Percentiles rank a stretch among this genome's conserved stretches.
Conservation (phyloP, 306 rosid species). For the Ochetophila trinervis region DNA sequence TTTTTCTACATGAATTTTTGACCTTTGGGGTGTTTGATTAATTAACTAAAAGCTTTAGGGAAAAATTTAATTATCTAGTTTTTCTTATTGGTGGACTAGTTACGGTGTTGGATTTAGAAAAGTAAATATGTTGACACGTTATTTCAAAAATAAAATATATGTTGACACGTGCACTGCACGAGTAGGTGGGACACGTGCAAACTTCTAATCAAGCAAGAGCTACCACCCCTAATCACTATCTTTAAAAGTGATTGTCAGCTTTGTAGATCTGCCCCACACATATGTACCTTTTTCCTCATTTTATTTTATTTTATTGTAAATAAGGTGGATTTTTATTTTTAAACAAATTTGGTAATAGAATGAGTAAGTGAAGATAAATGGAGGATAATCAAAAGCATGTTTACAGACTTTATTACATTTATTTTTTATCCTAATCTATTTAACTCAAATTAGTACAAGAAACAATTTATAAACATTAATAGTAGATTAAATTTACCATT, state of each 20-base stretch:
- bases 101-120: neutral
- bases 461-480: too few species aligned
- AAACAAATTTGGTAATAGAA: too few species aligned
- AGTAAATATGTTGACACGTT: slow-evolving; percentile 23
- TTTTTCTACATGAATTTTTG: slow-evolving; percentile 7
- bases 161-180: slow-evolving; percentile 30
- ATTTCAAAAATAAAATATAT: too few species aligned
- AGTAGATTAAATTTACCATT: too few species aligned
- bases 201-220: neutral
- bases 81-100: slow-evolving; percentile 17
- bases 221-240: neutral
- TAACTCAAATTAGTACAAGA: too few species aligned
- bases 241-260: too few species aligned
- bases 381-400: too few species aligned
- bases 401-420: too few species aligned
- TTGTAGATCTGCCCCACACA: too few species aligned
- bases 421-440: too few species aligned
- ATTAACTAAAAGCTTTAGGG: neutral
- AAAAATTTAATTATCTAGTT: neutral
- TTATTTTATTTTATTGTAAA: neutral
- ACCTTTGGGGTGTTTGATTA: slow-evolving; percentile 1
- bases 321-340: neutral
- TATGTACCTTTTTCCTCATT: too few species aligned
- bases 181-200: slow-evolving; percentile 44
- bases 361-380: too few species aligned